Conservation (phyloP, 23 red algal species). For the Gracilaria domingensis region DNA sequence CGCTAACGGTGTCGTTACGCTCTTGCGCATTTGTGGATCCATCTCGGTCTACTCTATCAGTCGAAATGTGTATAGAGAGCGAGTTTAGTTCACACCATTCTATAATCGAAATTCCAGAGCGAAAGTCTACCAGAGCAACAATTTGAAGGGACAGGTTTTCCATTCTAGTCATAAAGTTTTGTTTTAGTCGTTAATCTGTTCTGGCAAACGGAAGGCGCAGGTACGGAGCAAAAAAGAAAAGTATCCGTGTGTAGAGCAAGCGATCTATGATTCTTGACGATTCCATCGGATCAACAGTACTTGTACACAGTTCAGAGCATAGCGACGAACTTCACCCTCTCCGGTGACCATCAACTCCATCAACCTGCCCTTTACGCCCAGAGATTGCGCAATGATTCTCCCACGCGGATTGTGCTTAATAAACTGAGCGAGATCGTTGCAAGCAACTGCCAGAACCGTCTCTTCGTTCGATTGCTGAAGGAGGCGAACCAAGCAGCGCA, state of each 20-base stretch:
- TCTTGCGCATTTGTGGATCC: neutral
- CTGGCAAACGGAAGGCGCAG: conserved; percentile 7
- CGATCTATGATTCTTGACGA: conserved; percentile 41
- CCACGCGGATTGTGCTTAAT: conserved; percentile 90
- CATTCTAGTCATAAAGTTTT: conserved; percentile 27
- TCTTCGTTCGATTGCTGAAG: conserved; percentile 77
- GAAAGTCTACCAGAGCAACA: neutral
- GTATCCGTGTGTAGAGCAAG: neutral
- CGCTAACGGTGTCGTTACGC: neutral
- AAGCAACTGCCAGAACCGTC: conserved; percentile 76
- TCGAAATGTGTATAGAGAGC: neutral
- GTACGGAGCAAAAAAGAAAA: neutral
- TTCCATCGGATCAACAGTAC: conserved; percentile 83
- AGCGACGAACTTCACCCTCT: conserved; percentile 78
- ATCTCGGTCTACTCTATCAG: neutral
- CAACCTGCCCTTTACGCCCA: conserved; percentile 88
- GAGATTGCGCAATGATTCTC: conserved; percentile 68
- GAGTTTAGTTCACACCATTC: neutral
- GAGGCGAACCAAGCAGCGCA: conserved; percentile 76
- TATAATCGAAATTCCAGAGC: neutral
- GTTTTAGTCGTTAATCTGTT: conserved; percentile 27
- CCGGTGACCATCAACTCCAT: conserved; percentile 91
- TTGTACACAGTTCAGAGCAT: conserved; percentile 83
- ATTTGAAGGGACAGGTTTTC: neutral
- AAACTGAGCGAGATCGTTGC: conserved; percentile 90